Evolutionary conservation across 768 basidiomycete species (phyloP).

Genomic region (Mrakia frigida): DNA sequence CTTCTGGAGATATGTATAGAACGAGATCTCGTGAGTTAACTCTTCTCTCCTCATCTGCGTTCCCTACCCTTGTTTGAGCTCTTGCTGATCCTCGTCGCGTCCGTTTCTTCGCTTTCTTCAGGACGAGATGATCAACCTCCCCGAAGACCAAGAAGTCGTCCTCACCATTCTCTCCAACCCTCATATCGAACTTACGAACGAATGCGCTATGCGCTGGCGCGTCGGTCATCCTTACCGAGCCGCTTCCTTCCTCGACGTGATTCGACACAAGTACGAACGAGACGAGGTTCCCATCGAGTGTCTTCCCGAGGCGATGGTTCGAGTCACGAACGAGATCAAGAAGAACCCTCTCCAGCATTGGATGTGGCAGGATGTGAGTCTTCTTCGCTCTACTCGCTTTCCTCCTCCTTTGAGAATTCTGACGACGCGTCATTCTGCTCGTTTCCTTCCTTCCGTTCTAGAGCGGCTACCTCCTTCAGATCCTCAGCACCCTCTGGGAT

Average conservation of each 20-base stretch:
- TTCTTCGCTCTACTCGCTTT: slow-evolving; percentile 34
- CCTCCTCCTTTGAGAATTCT: slow-evolving; percentile 29
- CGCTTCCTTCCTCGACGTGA: slow-evolving; percentile 74
- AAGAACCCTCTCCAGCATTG: slow-evolving; percentile 71
- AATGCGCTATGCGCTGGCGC: slow-evolving; percentile 85
- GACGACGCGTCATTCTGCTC: background rate
- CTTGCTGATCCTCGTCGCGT: too few species aligned
- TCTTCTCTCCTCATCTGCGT: background rate
- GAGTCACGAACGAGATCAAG: slow-evolving; percentile 62
- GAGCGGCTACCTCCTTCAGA: slow-evolving; percentile 35
- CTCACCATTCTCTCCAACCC: slow-evolving; percentile 75
- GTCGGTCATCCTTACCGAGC: slow-evolving; percentile 72
- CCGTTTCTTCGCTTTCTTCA: background rate
- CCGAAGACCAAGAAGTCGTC: slow-evolving; percentile 80
- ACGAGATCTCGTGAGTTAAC: slow-evolving; percentile 56
- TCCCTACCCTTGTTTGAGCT: too few species aligned
- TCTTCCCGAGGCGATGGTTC: slow-evolving; percentile 78
- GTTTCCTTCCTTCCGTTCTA: slow-evolving; percentile 1
- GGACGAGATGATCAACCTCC: slow-evolving; percentile 80
- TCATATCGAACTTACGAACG: slow-evolving; percentile 77
- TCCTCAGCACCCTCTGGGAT: slow-evolving; percentile 61
- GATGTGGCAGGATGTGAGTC: slow-evolving; percentile 74
- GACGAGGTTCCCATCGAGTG: slow-evolving; percentile 91
- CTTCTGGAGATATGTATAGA: slow-evolving; percentile 76
- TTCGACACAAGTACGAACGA: slow-evolving; percentile 78